Conservation (phyloP, 768 basidiomycete genomes). For the Clavaria fumosa region DNA sequence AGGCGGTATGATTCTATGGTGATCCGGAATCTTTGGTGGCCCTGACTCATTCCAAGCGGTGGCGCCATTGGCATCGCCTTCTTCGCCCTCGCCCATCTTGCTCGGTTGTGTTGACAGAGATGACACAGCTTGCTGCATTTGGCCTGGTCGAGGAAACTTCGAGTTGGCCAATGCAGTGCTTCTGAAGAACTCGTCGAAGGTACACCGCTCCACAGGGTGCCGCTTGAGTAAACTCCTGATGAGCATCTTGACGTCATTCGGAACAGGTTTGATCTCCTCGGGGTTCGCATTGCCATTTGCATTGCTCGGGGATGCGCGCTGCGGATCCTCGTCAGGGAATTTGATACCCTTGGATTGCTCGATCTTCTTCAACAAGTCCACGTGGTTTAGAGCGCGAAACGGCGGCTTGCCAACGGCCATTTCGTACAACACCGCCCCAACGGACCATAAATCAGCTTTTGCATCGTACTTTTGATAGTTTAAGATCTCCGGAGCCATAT, state of each 20-base stretch:
- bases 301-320: constrained; percentile 18
- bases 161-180: constrained; percentile 63
- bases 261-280: constrained; percentile 40
- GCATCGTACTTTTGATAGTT: constrained; percentile 97
- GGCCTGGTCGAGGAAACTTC: constrained; percentile 51
- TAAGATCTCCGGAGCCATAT: constrained; percentile 98
- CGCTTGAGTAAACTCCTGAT: constrained; percentile 75
- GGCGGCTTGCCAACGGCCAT: constrained; percentile 90
- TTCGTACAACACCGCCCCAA: constrained; percentile 92
- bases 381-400: constrained; percentile 90
- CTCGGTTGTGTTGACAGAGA: not conserved
- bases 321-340: constrained; percentile 84
- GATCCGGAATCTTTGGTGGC: constrained; percentile 42
- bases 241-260: constrained; percentile 74
- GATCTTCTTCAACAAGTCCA: constrained; percentile 87
- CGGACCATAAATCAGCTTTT: constrained; percentile 96
- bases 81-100: constrained; percentile 14
- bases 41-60: constrained; percentile 23
- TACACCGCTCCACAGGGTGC: constrained; percentile 69
- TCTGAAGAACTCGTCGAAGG: constrained; percentile 85
- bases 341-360: constrained; percentile 82
- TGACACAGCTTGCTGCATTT: constrained; percentile 6
- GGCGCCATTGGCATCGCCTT: constrained; percentile 10
- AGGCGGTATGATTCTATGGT: constrained; percentile 59
- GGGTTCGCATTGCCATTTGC: no score